Evolutionary conservation across 2,329 filamentous ascomycete species (phyloP), one percentile per base, ranked within the genome.

Genomic region (Hymenoscyphus occultus): DNA sequence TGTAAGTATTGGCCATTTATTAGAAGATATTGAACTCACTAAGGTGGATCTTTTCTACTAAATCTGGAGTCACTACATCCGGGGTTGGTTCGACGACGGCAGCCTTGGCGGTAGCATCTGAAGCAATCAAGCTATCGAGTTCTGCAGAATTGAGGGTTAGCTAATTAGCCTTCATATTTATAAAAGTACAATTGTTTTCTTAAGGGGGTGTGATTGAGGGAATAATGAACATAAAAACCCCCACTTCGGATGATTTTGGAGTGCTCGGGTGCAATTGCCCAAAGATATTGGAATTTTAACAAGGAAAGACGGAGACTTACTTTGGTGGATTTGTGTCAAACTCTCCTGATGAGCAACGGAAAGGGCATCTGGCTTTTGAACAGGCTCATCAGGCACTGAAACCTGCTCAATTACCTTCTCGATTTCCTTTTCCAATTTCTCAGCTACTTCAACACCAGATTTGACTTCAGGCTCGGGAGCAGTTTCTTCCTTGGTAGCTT

Each of bases 291-390:
- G 45, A 28, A 10, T 22, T 9, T 5, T 12, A 12, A 22, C n/a
- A 12, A 22, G 7, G 28, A 28, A 28, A 4, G 39, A 39, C 35
- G 5, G 3, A 2, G 28, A 39, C 61, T 31, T 56, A 64, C 58
- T 64, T 42, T 64, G 42, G 13, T 64, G 62, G 3, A 61, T 28
- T 56, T 60, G 31, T 10, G 57, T 35, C 16, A 64, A 39, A 35
- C 62, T 64, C 5, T 64, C 58, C 48, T 64, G 62, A 22, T 64
- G 58, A 19, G 60, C 58, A 42, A 60, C 56, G 6, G 40, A 19
- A 31, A 19, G 51, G 13, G 35, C 35, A 16, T 12, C 40, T 1
- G 45, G 28, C 39, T 39, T 57, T n/a, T 61, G 22, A 54, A 22
- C 12, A 39, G 14, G 13, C 54, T 57, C 54, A 16, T 32, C 16